Evolutionary conservation across 2,329 filamentous ascomycete genomes (phyloP).

Genomic region (Knufia fluminis): DNA sequence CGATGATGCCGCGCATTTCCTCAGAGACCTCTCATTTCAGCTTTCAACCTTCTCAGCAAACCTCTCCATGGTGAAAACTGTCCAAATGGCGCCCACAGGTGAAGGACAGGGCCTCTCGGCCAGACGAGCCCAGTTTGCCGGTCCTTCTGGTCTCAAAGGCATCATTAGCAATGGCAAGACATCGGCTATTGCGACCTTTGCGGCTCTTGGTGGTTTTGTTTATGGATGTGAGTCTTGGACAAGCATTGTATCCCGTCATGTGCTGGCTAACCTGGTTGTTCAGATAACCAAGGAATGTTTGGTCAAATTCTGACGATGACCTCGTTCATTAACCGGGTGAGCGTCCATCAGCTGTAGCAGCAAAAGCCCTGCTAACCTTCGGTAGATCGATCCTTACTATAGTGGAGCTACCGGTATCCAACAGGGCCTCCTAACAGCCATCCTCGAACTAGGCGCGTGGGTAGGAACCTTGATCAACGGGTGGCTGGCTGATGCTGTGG

Average conservation of each 20-base stretch:
- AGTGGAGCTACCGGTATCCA: no score
- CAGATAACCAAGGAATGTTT: slow-evolving; percentile 63
- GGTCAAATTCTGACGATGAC: slow-evolving; percentile 54
- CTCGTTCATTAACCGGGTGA: slow-evolving; percentile 27
- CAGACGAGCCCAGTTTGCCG: slow-evolving; percentile 27
- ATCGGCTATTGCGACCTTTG: slow-evolving; percentile 45
- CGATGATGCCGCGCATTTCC: no score
- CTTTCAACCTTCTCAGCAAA: no score
- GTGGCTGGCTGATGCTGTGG: slow-evolving; percentile 27
- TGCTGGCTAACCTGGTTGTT: no score
- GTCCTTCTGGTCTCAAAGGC: slow-evolving; percentile 36
- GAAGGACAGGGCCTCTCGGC: slow-evolving; percentile 1
- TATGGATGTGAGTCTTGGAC: slow-evolving; percentile 43
- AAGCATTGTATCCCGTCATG: no score
- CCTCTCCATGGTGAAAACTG: no score
- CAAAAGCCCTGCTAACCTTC: no score
- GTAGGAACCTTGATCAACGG: slow-evolving; percentile 29
- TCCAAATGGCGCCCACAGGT: no score
- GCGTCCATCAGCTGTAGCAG: no score
- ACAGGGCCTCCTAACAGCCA: no score
- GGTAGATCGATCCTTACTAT: no score
- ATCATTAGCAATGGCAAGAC: slow-evolving; percentile 44
- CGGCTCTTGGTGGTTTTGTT: slow-evolving; percentile 42
- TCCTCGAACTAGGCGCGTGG: slow-evolving; percentile 26
- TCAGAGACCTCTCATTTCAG: no score